Evolutionary conservation across 305 asterid genomes (phyloP).

Genomic region (Fraxinus latifolia): DNA sequence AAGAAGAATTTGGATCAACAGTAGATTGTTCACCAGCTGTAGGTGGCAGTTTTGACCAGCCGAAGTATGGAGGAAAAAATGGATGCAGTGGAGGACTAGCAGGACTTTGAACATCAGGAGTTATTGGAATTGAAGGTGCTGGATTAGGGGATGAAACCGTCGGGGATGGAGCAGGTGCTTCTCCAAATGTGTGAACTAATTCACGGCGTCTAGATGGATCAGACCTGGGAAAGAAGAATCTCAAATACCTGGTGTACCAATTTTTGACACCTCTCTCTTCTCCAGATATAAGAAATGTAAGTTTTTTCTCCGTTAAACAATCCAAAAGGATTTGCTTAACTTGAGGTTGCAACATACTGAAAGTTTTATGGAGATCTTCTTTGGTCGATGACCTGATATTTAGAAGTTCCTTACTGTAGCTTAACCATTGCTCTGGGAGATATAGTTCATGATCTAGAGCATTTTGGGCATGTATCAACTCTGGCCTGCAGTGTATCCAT

Average conservation of each 20-base stretch:
- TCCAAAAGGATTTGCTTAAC: slow-evolving; percentile 31
- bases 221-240: slow-evolving; percentile 34
- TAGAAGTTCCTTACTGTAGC: slow-evolving; percentile 17
- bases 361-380: slow-evolving; percentile 18
- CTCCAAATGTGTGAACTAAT: slow-evolving; percentile 49
- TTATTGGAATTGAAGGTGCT: slow-evolving; percentile 37
- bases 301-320: slow-evolving; percentile 37
- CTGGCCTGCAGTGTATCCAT: slow-evolving; percentile 50
- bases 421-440: slow-evolving; percentile 29
- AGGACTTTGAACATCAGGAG: slow-evolving; percentile 30
- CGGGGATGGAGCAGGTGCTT: slow-evolving; percentile 63
- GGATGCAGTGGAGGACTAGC: slow-evolving; percentile 43
- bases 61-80: slow-evolving; percentile 41
- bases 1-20: slow-evolving; percentile 19
- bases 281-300: slow-evolving; percentile 27
- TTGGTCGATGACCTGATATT: slow-evolving; percentile 29
- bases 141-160: slow-evolving; percentile 39
- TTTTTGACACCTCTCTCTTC: slow-evolving; percentile 34
- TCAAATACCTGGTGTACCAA: slow-evolving; percentile 43
- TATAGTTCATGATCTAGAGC: slow-evolving; percentile 39
- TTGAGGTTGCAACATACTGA: slow-evolving; percentile 30
- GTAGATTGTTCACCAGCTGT: slow-evolving; percentile 29
- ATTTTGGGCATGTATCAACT: slow-evolving; percentile 44
- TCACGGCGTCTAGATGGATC: slow-evolving; percentile 46
- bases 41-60: slow-evolving; percentile 38